A percentile compares a stretch with the other conserved stretches of the same genome.
Evolutionary conservation across 164 flowering plant species (phyloP).

Genomic region (Litsea cubeba): DNA sequence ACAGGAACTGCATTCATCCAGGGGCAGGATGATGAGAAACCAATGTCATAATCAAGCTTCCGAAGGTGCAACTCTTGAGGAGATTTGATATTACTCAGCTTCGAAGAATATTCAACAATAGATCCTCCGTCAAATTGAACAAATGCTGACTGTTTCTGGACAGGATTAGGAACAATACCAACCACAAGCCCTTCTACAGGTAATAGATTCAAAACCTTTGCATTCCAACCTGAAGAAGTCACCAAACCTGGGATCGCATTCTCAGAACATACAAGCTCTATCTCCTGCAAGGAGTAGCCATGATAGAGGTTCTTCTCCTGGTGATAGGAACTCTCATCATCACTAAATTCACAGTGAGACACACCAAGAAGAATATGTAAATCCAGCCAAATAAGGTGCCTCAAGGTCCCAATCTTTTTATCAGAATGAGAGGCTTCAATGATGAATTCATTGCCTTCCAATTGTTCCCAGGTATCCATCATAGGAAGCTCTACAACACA

Average conservation of each 20-base stretch:
- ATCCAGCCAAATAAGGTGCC: slow-evolving; percentile 82
- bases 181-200: slow-evolving; percentile 47
- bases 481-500: slow-evolving; percentile 73
- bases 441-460: slow-evolving; percentile 69
- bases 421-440: slow-evolving; percentile 52
- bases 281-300: slow-evolving; percentile 54
- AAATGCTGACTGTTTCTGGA: slow-evolving; percentile 48
- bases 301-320: slow-evolving; percentile 7
- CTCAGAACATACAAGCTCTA: slow-evolving; percentile 66
- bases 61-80: slow-evolving; percentile 12
- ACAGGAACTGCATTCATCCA: slow-evolving; percentile 63
- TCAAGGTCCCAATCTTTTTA: slow-evolving; percentile 33
- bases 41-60: slow-evolving; percentile 25
- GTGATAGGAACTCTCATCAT: slow-evolving; percentile 11
- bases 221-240: slow-evolving; percentile 77
- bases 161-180: slow-evolving; percentile 51
- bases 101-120: slow-evolving; percentile 50
- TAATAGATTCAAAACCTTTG: slow-evolving; percentile 29
- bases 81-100: slow-evolving; percentile 25
- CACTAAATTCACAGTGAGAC: slow-evolving; percentile 36
- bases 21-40: slow-evolving; percentile 67
- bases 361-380: slow-evolving; percentile 60
- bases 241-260: slow-evolving; percentile 50
- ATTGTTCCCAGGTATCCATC: slow-evolving; percentile 63
- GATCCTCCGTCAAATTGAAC: slow-evolving; percentile 75